phyloP scores from a whole-genome alignment of 2,329 filamentous ascomycete genomes.

The Cordyceps cicadae region DNA sequence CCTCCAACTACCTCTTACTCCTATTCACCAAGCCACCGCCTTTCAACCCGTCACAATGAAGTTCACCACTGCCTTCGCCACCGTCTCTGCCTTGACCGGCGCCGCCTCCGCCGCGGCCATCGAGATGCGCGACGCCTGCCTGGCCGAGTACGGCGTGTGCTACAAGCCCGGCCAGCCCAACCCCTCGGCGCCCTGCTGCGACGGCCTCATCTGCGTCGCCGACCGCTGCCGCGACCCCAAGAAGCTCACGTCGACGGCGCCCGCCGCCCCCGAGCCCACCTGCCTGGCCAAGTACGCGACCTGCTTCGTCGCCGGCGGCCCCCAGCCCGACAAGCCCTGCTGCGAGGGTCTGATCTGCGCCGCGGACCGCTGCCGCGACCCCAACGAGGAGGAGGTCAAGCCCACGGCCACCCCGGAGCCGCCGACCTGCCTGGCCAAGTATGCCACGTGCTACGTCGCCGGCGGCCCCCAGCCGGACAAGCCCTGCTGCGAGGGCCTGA shows the following conservation, averaged over 20 bases:
- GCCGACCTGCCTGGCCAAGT: conserved; percentile 1
- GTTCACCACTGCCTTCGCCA: neutral
- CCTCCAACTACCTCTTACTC: neutral
- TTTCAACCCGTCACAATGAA: conserved; percentile 1
- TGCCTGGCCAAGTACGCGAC: neutral
- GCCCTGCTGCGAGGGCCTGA: neutral
- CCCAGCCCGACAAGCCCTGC: neutral
- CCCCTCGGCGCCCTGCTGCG: neutral
- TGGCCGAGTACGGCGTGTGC: conserved; percentile 2
- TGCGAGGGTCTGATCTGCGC: conserved; percentile 1
- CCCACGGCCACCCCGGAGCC: neutral
- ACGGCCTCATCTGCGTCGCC: neutral
- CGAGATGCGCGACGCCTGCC: neutral
- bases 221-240: neutral
- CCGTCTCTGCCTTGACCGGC: neutral
- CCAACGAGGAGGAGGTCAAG: neutral
- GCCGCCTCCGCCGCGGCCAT: neutral
- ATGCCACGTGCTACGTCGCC: neutral
- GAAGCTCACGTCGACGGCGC: neutral
- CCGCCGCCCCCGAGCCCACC: neutral
- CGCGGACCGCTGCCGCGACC: conserved; percentile 2
- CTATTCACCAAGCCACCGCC: neutral
- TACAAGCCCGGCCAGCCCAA: neutral
- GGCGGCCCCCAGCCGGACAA: neutral
- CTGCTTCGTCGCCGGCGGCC: neutral